Base-by-base conservation (phyloP, 495 filamentous ascomycete genomes). In the Tricharina praecox region DNA sequence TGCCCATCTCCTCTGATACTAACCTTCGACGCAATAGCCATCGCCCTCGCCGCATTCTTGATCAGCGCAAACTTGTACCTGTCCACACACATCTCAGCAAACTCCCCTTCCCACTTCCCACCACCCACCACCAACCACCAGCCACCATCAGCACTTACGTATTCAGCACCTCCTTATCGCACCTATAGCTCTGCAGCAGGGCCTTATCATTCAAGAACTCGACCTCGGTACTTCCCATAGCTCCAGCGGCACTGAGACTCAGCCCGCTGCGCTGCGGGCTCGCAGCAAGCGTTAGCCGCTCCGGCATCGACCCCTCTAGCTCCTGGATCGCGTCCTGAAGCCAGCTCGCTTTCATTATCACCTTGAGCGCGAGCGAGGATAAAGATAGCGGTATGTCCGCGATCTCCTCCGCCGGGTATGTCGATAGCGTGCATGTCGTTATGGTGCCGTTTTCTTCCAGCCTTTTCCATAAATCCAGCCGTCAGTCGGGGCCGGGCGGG, bases 361-460 rank as follows among this genome's bases (percentile, higher is more conserved):
- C 83, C 55, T 97, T 97, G 67, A 90, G 81, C 30, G 77, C 71
- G 3, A 94, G 70, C 30, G 76, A 71, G 33, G 87, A 75, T 30
- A 82, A 74, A 56, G 82, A 75, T 25, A 94, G 77, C 7, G 87
- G 88, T 26, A 96, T 93, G 44, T 90, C 82, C 16, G 72, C 60
- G 49, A 69, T 63, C 25, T 61, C 60, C 47, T 75, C 72, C 23
- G 85, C 73, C 41, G 86, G 76, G 60, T 93, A 97, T 4, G 90
- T 94, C n/a, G 76, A 79, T 25, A 97, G 70, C 45, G 90, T 79
- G 70, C 88, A 95, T 19, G 79, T 90, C 3, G 90, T 96, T 21
- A 79, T 85, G 33, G 93, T 76, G n/a, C 78, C 80, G 0, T 76
- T 66, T 64, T 95, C 90, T 53, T 84, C 76, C 23, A 97, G 68